These are phyloP conservation scores for Gracilaria domingensis DNA, from an alignment of 23 red algal species.

Conservation along the genomic window DNA sequence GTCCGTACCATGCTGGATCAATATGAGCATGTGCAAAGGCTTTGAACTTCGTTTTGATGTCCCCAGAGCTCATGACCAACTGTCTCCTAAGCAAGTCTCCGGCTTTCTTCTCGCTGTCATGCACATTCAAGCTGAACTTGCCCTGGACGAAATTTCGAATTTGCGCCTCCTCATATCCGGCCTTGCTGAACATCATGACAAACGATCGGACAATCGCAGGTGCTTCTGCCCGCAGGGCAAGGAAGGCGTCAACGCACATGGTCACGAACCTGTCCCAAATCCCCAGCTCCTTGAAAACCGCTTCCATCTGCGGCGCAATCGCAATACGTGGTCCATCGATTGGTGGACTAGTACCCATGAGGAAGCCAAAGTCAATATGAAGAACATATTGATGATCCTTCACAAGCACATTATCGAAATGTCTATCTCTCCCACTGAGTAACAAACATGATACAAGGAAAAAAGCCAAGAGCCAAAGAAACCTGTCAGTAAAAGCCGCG, in stretches of 20 bases:
- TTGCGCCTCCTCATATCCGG: slow-evolving; percentile 63
- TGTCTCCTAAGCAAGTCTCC: slow-evolving; percentile 43
- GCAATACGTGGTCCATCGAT: slow-evolving; percentile 84
- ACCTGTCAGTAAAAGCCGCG: background rate
- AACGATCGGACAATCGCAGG: slow-evolving; percentile 66
- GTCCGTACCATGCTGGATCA: slow-evolving; percentile 79
- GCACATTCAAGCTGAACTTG: slow-evolving; percentile 69
- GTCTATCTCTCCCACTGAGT: slow-evolving; percentile 73
- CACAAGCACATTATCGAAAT: slow-evolving; percentile 80
- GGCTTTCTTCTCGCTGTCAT: slow-evolving; percentile 51
- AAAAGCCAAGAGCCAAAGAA: background rate
- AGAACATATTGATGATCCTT: slow-evolving; percentile 67
- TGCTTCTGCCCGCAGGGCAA: slow-evolving; percentile 60
- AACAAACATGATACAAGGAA: background rate
- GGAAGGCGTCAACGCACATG: slow-evolving; percentile 63
- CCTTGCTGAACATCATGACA: slow-evolving; percentile 68
- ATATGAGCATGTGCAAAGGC: slow-evolving; percentile 76
- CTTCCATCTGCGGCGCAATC: slow-evolving; percentile 81
- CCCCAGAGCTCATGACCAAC: slow-evolving; percentile 44
- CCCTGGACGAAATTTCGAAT: slow-evolving; percentile 64
- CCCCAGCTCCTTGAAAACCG: slow-evolving; percentile 42
- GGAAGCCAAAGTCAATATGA: slow-evolving; percentile 87
- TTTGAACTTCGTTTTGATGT: slow-evolving; percentile 81
- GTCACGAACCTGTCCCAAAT: slow-evolving; percentile 81
- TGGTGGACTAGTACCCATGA: slow-evolving; percentile 63